phyloP scores from a whole-genome alignment of 2,329 filamentous ascomycete species.

The Xylariaceae sp. region DNA sequence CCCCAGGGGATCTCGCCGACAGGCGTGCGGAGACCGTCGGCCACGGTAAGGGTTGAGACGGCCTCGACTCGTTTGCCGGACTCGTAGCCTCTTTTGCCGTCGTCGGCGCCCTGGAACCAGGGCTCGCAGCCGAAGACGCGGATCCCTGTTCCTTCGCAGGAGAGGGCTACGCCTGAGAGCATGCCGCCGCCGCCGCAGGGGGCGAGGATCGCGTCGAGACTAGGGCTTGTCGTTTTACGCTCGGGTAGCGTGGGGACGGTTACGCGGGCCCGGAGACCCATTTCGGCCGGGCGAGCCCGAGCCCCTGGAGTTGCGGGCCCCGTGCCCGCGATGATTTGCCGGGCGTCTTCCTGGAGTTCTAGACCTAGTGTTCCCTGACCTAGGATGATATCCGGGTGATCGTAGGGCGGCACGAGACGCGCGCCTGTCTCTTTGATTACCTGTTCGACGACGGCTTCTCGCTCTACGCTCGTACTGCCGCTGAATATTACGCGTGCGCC shows the following conservation, averaged over 20 bases:
- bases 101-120: constrained; percentile 74
- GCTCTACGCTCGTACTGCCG: constrained; percentile 72
- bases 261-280: constrained; percentile 11
- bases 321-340: constrained; percentile 39
- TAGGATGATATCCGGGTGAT: constrained; percentile 85
- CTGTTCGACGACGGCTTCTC: constrained; percentile 67
- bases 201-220: constrained; percentile 67
- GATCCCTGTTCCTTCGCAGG: constrained; percentile 64
- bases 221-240: constrained; percentile 21
- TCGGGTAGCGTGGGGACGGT: constrained; percentile 8
- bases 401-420: constrained; percentile 79
- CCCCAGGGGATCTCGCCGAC: constrained; percentile 71
- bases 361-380: constrained; percentile 88
- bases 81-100: constrained; percentile 66
- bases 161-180: constrained; percentile 75
- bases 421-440: constrained; percentile 69
- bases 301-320: background rate
- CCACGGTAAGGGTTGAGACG: constrained; percentile 75
- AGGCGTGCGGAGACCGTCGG: constrained; percentile 81
- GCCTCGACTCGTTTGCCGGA: constrained; percentile 56
- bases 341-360: constrained; percentile 72
- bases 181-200: constrained; percentile 87
- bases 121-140: constrained; percentile 85
- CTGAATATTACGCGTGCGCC: constrained; percentile 75
- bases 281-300: background rate